Evolutionary conservation across 2,329 filamentous ascomycete genomes (phyloP), one percentile per base, ranked within the genome.

Genomic region (Ascomycota sp.): DNA sequence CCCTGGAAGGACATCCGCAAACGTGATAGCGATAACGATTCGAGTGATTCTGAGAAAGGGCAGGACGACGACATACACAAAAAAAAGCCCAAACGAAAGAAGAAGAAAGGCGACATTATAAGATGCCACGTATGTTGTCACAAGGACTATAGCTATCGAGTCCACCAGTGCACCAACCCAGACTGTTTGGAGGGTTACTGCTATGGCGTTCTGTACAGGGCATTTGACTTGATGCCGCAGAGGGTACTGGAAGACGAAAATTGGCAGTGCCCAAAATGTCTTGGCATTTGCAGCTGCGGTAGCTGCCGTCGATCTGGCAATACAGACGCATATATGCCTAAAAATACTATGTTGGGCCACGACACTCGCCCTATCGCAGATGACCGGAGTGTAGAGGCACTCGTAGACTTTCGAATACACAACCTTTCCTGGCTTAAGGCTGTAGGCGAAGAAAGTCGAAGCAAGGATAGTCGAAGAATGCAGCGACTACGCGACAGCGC

Each of bases 291-390:
- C 59, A 91, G 85, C 38, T 94, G 85, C 42, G 79, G 73, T 9
- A 59, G 62, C 27, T 98, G 89, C 49, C 71, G 78, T 22, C 69
- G 71, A 25, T 46, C 52, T 24, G 60, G 59, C 7, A 70, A 65
- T n/a, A 78, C 78, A 41, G 63, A 61, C 5, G 79, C 85, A 0
- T 93, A 93, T 43, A 70, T 78, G 30, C 89, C 89, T 0, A 89
- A 81, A 43, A 81, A 77, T 33, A 93, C 83, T 1, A 60, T 86
- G 1, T 65, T 95, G 2, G 89, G 89, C 0, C 83, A 94, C 42
- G 83, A 95, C 40, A 98, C 89, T 0, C 78, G 73, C 31, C 76
- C 78, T 22, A 74, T 95, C 29, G 86, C 89, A 2, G 89, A 98
- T 51, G 76, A 80, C 30, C 73, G 89, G 35, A 94, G 85, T 43